Evolutionary conservation across 768 basidiomycete genomes (phyloP), one percentile per base, ranked within the genome.

Genomic region (Cystobasidiopsis lactophilus): DNA sequence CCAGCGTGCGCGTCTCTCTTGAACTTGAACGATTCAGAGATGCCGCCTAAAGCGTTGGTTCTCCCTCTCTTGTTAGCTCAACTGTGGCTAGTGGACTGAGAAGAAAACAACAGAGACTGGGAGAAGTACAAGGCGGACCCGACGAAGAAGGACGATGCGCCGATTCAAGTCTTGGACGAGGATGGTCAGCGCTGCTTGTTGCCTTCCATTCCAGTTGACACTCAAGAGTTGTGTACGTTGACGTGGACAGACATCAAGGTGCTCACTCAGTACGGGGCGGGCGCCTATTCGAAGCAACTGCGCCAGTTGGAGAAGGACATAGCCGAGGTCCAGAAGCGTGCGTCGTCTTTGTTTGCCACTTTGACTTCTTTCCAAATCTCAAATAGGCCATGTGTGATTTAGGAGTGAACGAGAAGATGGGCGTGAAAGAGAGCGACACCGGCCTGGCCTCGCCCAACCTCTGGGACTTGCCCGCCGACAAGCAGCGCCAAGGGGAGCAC

Each of bases 231-330:
- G n/a, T n/a, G n/a, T n/a, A n/a, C n/a, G 60, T 77, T 98, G 58
- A 93, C 95, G 72, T 35, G 33, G 16, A 35, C 33, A 35, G 33
- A 35, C 7, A 35, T 16, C 16, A n/a, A n/a, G n/a, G n/a, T n/a
- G n/a, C n/a, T n/a, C n/a, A n/a, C n/a, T n/a, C n/a, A 91, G 55
- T 96, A 96, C 68, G 91, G 93, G 51, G 91, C 95, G 82, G 93
- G 93, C 52, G 89, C 93, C 52, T 98, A 98, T 65, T 88, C 88
- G 0, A 70, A 73, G 29, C 77, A 79, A 58, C 72, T 96, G 46
- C 93, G 88, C 73, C 77, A 79, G 66, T 81, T 79, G 3, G 91
- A 96, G 60, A 69, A 73, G 48, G 93, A 96, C 64, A 85, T 96
- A 59, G 88, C 86, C 63, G 85, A 91, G 44, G 80, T 93, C 37